Evolutionary conservation across 2,329 filamentous ascomycete genomes (phyloP).

Genomic region (Botrytis porri): DNA sequence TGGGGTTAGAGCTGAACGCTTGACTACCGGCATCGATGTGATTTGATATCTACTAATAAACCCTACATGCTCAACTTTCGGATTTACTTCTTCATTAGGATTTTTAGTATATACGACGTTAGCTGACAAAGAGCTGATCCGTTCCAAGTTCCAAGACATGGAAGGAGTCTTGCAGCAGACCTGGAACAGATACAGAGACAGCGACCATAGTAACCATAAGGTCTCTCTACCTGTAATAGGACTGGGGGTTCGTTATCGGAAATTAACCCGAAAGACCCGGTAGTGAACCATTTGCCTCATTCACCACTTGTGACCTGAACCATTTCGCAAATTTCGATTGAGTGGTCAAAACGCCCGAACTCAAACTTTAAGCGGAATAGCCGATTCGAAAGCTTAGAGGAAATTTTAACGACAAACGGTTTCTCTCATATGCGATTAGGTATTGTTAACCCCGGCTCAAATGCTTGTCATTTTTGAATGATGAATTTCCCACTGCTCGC

Average conservation of each 20-base stretch:
- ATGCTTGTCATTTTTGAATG: background rate
- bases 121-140: constrained; percentile 18
- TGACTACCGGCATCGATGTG: constrained; percentile 6
- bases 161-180: constrained; percentile 6
- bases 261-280: constrained; percentile 18
- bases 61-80: constrained; percentile 4
- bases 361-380: constrained; percentile 9
- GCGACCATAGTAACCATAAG: background rate
- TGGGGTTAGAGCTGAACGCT: constrained; percentile 3
- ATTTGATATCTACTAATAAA: constrained; percentile 6
- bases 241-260: constrained; percentile 6
- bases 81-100: constrained; percentile 14
- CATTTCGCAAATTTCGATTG: background rate
- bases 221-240: constrained; percentile 5
- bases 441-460: background rate
- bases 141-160: background rate
- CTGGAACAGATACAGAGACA: background rate
- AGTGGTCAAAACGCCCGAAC: background rate
- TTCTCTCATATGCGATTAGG: background rate
- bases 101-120: constrained; percentile 2
- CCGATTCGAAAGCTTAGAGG: constrained; percentile 8
- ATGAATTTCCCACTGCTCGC: background rate
- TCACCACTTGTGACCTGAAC: background rate
- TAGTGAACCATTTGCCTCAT: background rate
- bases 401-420: constrained; percentile 11